Percentiles rank a stretch among this genome's conserved stretches.
Evolutionary conservation across 257 asterid genomes (phyloP).

Genomic region (Solanum paucissectum): DNA sequence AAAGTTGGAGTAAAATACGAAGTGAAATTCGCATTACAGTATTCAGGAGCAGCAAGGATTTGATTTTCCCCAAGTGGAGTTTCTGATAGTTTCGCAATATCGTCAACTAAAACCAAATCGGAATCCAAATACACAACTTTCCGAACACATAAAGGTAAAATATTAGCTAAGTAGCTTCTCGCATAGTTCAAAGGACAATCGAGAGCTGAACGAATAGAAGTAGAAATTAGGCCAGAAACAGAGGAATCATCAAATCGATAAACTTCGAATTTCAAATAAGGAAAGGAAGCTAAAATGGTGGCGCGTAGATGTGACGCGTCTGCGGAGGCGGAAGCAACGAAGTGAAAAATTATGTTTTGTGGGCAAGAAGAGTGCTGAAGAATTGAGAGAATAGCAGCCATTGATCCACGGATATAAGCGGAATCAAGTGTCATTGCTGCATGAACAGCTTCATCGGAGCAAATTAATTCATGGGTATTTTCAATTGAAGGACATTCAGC

Average conservation of each 20-base stretch:
- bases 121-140: constrained; percentile 84
- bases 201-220: constrained; percentile 91
- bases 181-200: constrained; percentile 95
- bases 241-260: constrained; percentile 45
- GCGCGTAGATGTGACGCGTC: constrained; percentile 30
- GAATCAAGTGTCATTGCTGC: constrained; percentile 85
- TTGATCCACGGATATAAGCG: constrained; percentile 79
- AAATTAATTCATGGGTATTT: constrained; percentile 2
- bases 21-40: constrained; percentile 88
- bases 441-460: constrained; percentile 52
- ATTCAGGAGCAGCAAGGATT: constrained; percentile 90
- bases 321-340: constrained; percentile 58
- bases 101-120: constrained; percentile 75
- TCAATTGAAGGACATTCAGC: constrained; percentile 40
- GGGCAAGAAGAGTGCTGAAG: constrained; percentile 92
- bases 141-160: constrained; percentile 60
- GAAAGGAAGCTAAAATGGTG: constrained; percentile 55
- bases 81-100: constrained; percentile 54
- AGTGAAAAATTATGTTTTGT: constrained; percentile 57
- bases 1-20: constrained; percentile 74
- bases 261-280: constrained; percentile 53
- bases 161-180: constrained; percentile 65
- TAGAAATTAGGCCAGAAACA: constrained; percentile 69
- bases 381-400: constrained; percentile 79
- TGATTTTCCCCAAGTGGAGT: constrained; percentile 35